Evolutionary conservation across 305 asterid genomes (phyloP).

Genomic region (Rubia tinctorum): DNA sequence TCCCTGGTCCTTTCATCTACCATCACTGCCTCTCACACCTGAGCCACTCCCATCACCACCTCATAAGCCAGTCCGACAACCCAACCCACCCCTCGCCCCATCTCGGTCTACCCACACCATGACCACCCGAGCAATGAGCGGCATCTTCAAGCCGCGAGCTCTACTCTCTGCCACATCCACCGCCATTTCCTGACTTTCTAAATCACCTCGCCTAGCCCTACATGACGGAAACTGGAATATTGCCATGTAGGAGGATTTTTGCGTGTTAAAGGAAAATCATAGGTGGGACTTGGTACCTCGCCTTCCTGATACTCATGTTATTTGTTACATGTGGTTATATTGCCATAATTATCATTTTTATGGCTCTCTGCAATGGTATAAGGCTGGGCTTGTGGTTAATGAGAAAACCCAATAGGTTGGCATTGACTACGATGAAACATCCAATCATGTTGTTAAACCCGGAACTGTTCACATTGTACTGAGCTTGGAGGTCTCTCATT

Average conservation of each 20-base stretch:
- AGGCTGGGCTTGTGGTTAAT: background rate
- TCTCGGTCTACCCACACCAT: background rate
- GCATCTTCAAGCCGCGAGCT: background rate
- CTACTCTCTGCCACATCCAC: background rate
- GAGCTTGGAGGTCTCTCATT: background rate
- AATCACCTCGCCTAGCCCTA: background rate
- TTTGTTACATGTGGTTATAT: no score
- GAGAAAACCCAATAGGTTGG: background rate
- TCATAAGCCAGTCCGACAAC: background rate
- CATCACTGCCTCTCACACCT: background rate
- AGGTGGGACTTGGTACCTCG: background rate
- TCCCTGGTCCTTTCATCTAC: no score
- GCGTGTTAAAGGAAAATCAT: background rate
- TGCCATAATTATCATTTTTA: no score
- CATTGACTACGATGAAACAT: background rate
- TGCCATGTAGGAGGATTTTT: background rate
- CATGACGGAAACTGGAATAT: background rate
- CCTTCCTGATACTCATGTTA: background rate
- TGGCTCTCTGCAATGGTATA: background rate
- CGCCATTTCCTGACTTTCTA: background rate
- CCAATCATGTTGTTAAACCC: no score
- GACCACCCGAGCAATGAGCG: no score
- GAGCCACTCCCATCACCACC: background rate
- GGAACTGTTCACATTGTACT: background rate
- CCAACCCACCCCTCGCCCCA: background rate